Evolutionary conservation across 1,139 yeast species (phyloP), one percentile per base, ranked within the genome.

Genomic region (Sugiyamaella neomexicana): DNA sequence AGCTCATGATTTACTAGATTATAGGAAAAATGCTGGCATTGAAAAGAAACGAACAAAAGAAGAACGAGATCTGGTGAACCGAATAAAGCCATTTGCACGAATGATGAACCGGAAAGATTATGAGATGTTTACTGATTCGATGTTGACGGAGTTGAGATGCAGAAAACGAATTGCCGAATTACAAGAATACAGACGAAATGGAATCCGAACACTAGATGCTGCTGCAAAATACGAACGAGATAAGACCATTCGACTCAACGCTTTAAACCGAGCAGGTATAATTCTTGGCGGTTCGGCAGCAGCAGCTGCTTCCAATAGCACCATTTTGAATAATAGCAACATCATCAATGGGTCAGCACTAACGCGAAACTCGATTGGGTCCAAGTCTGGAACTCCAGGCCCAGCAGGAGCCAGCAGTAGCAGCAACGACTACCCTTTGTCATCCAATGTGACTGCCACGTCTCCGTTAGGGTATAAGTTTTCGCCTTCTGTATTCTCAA

Each of bases 151-250:
- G 70, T 77, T 89, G 52, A 83, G 82, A 63, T 85, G 89, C 63
- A 79, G 98, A 54, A 80, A 85, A 39, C 79, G 95, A 58, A 90
- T 93, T 54, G 86, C 86, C 53, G 97, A 90, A 72, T 74, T 95
- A 41, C 99, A 93, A 69, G 93, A 86, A 65, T 95, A 97, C 90
- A 80, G 99, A 58, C 80, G 85, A 46, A 85, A 89, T 68, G 99
- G 99, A 1, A 80, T 93, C 47, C 86, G 90, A 1, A 82, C 90
- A 0, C 65, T 89, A 53, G 97, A 91, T 56, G 88, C 82, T 55
- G 99, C 98, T 5, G 75, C 79, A 46, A 87, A 85, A 67, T 93
- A 83, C 68, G 99, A 95, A 68, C 86, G 89, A 66, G 99, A 95
- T 68, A 89, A 89, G 69, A 76, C 83, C 39, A 80, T 62, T 8